These are phyloP conservation scores for Phyllosticta citrichinensis DNA, from an alignment of 2,329 filamentous ascomycete genomes.

Conservation along the genomic window DNA sequence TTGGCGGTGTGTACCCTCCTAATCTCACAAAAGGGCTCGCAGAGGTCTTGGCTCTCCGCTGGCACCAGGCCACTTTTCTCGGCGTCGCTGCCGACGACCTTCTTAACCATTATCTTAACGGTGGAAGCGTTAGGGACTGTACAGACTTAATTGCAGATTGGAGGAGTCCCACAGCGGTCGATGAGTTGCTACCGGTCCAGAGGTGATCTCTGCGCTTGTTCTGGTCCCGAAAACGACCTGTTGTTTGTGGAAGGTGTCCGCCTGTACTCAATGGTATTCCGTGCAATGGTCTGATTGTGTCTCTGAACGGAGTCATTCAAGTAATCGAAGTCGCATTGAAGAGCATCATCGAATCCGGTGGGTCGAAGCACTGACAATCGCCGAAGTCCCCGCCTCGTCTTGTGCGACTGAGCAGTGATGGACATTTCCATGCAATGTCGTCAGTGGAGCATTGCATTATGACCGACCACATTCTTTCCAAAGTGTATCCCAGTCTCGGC, in stretches of 20 bases:
- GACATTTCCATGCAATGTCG: conserved; percentile 22
- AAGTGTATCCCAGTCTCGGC: conserved; percentile 20
- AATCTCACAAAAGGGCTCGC: not conserved
- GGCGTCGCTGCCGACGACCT: not conserved
- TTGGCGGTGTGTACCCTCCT: not conserved
- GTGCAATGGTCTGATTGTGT: not conserved
- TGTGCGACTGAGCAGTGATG: conserved; percentile 18
- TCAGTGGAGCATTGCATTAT: conserved; percentile 21
- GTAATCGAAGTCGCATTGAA: not conserved
- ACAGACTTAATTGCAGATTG: not conserved
- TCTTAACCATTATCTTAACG: not conserved
- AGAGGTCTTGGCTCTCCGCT: not conserved
- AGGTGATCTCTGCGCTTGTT: not conserved
- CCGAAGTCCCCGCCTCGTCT: conserved; percentile 17
- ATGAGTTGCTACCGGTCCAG: not conserved
- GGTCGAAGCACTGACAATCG: conserved; percentile 24
- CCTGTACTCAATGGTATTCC: too few relatives aligned
- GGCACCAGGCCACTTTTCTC: not conserved
- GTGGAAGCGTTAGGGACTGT: not conserved
- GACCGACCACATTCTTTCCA: conserved; percentile 23
- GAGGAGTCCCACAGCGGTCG: not conserved
- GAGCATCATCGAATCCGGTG: not conserved
- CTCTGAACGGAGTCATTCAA: too few relatives aligned
- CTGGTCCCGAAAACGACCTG: too few relatives aligned
- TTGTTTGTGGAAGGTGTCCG: too few relatives aligned